Conservation (phyloP, 306 rosid species). For the Fragaria vesca region DNA sequence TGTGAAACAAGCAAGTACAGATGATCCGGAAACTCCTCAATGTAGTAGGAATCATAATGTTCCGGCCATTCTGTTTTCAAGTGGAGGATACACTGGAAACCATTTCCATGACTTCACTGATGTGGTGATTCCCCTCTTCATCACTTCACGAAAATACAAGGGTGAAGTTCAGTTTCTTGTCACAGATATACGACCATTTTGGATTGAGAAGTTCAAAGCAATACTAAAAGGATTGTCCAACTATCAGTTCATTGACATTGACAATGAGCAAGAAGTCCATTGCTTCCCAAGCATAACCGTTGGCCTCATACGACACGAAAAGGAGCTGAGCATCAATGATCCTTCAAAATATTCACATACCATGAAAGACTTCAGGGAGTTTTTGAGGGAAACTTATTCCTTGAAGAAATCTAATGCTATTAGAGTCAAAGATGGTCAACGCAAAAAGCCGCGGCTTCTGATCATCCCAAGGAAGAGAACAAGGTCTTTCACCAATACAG, state of each 20-base stretch:
- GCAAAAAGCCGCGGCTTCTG: conserved; percentile 56
- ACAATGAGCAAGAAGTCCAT: conserved; percentile 55
- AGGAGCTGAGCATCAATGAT: conserved; percentile 59
- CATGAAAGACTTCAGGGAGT: conserved; percentile 65
- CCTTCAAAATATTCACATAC: conserved; percentile 52
- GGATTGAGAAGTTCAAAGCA: conserved; percentile 46
- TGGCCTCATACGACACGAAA: conserved; percentile 58
- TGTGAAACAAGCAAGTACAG: conserved; percentile 29
- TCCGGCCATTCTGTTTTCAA: conserved; percentile 73
- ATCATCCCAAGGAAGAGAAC: conserved; percentile 63
- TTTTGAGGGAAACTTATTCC: conserved; percentile 55
- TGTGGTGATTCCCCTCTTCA: conserved; percentile 62
- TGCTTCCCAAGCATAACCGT: conserved; percentile 71
- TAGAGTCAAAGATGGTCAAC: conserved; percentile 28
- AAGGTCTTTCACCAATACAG: conserved; percentile 61
- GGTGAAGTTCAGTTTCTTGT: conserved; percentile 72
- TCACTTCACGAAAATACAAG: conserved; percentile 58
- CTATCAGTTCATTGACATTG: conserved; percentile 52
- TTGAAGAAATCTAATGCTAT: conserved; percentile 48
- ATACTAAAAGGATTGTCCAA: conserved; percentile 54
- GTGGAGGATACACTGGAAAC: conserved; percentile 74
- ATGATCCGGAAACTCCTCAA: conserved; percentile 27
- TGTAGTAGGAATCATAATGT: conserved; percentile 54
- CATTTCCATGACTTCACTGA: conserved; percentile 89
- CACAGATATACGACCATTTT: conserved; percentile 44